Conservation (phyloP, 2,329 filamentous ascomycete genomes). For the Neofusicoccum cordaticola region DNA sequence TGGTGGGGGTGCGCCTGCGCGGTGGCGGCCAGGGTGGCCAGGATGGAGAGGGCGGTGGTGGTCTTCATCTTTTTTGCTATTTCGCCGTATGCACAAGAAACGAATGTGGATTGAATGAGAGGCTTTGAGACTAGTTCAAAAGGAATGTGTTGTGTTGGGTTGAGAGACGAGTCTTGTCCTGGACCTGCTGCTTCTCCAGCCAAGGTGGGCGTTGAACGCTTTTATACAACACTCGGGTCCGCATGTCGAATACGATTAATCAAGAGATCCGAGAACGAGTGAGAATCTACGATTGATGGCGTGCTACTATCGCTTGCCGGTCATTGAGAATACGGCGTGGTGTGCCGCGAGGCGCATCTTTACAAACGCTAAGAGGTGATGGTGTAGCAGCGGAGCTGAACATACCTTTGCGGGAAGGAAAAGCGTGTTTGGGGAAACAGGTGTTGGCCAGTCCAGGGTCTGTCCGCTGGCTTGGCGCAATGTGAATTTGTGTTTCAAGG, state of each 20-base stretch:
- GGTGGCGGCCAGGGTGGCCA: not conserved
- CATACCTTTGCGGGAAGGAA: not conserved
- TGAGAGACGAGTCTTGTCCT: not conserved
- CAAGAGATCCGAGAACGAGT: not conserved
- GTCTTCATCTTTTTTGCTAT: not conserved
- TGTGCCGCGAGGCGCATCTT: not conserved
- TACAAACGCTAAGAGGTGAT: slow-evolving; percentile 1
- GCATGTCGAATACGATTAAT: too few species aligned
- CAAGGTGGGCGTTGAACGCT: not conserved
- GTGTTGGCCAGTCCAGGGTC: not conserved
- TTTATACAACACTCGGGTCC: not conserved
- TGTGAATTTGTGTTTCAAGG: slow-evolving; percentile 6
- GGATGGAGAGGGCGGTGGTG: not conserved
- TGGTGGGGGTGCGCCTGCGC: slow-evolving; percentile 22
- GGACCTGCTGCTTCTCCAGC: not conserved
- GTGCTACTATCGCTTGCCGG: not conserved
- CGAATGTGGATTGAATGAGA: not conserved
- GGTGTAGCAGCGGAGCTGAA: not conserved
- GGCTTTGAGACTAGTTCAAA: slow-evolving; percentile 4
- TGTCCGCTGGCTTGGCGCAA: not conserved
- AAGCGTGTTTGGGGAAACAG: not conserved
- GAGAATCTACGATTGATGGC: not conserved
- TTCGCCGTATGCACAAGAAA: not conserved
- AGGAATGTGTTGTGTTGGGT: not conserved
- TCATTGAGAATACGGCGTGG: not conserved